Evolutionary conservation across 1,284 basidiomycete species (phyloP).

Genomic region (Moesziomyces sp.): DNA sequence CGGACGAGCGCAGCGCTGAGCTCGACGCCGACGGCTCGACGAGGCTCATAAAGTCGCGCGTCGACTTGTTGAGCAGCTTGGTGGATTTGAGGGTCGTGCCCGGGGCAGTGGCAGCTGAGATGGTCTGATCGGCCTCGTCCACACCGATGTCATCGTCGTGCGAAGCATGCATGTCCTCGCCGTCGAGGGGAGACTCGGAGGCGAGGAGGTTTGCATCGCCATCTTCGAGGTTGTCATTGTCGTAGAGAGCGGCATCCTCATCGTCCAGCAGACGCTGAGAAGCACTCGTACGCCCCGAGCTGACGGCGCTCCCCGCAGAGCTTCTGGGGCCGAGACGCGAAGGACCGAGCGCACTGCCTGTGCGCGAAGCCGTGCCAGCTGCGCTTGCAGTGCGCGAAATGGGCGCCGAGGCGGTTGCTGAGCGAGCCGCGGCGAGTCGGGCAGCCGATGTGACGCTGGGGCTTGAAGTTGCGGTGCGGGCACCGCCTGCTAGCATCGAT

Average conservation of each 20-base stretch:
- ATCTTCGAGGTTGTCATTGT: conserved; percentile 14
- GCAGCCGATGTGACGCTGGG: conserved; percentile 30
- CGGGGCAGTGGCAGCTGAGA: conserved; percentile 13
- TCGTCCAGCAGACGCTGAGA: conserved; percentile 26
- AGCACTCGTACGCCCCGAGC: conserved; percentile 36
- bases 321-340: conserved; percentile 32
- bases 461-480: conserved; percentile 37
- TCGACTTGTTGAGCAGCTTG: conserved; percentile 39
- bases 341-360: conserved; percentile 35
- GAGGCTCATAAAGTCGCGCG: conserved; percentile 53
- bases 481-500: conserved; percentile 44
- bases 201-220: conserved; percentile 17
- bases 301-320: conserved; percentile 33
- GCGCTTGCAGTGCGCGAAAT: conserved; percentile 35
- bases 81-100: conserved; percentile 27
- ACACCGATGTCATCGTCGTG: conserved; percentile 8
- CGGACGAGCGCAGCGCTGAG: conserved; percentile 18
- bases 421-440: conserved; percentile 16
- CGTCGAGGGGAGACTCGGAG: neutral
- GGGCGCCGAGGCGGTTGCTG: conserved; percentile 25
- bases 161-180: neutral
- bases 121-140: conserved; percentile 36
- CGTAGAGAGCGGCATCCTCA: conserved; percentile 9
- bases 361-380: conserved; percentile 11
- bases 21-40: conserved; percentile 29